These are phyloP conservation scores for Salix purpurea DNA, from an alignment of 345 rosid genomes.

Conservation along the genomic window DNA sequence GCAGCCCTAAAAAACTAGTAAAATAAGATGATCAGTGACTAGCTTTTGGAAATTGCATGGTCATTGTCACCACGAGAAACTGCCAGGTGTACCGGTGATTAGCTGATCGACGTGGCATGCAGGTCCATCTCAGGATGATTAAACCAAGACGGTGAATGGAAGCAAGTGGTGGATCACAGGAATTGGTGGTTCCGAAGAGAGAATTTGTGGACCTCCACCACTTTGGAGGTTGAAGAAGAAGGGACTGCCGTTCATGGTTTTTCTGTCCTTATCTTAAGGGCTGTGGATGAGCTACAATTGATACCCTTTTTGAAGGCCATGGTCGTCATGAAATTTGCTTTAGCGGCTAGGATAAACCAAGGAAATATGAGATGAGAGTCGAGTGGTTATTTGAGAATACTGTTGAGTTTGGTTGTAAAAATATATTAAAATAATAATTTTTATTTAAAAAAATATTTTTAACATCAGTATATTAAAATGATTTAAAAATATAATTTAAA, in stretches of 20 bases:
- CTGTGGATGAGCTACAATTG: background rate
- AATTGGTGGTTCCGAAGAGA: background rate
- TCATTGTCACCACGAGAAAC: background rate
- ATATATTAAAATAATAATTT: too few relatives aligned
- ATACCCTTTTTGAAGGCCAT: too few relatives aligned
- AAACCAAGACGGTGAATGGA: background rate
- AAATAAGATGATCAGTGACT: background rate
- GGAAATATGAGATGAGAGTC: too few relatives aligned
- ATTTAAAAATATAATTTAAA: too few relatives aligned
- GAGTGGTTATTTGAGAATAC: too few relatives aligned
- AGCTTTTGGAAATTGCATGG: too few relatives aligned
- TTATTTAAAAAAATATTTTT: too few relatives aligned
- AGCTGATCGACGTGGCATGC: background rate
- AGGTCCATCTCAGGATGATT: background rate
- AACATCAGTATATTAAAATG: too few relatives aligned
- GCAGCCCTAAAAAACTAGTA: background rate
- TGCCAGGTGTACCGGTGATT: constrained; percentile 1
- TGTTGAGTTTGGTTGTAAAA: too few relatives aligned
- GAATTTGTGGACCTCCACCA: background rate
- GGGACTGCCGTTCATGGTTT: background rate
- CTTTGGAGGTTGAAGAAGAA: background rate
- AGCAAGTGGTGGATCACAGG: background rate
- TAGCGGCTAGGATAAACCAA: too few relatives aligned
- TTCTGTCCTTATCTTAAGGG: background rate
- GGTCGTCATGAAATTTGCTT: too few relatives aligned